Percentiles rank a stretch among this genome's conserved stretches.
These are phyloP conservation scores for Apiotrichum laibachii DNA, from an alignment of 1,284 basidiomycete genomes.

Conservation along the genomic window DNA sequence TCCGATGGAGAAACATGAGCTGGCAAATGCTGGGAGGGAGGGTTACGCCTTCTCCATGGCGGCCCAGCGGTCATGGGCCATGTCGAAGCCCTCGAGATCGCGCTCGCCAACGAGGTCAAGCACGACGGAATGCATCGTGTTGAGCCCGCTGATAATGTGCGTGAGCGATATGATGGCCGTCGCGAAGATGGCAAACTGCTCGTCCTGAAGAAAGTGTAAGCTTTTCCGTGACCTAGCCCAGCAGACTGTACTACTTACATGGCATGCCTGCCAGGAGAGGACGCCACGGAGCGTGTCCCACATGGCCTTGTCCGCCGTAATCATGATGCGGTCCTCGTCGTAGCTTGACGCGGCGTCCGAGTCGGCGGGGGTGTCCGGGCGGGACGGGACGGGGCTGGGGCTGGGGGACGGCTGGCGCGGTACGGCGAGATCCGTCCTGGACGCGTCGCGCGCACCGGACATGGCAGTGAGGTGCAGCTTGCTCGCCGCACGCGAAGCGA, in stretches of 20 bases:
- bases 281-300: slow-evolving; percentile 11
- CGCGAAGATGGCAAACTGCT: slow-evolving; percentile 46
- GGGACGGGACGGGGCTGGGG: neutral
- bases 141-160: slow-evolving; percentile 36
- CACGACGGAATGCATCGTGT: slow-evolving; percentile 39
- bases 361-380: neutral
- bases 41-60: neutral
- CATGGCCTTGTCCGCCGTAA: slow-evolving; percentile 1
- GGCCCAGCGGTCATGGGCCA: slow-evolving; percentile 38
- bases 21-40: too few relatives aligned
- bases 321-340: neutral
- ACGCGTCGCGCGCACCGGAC: neutral
- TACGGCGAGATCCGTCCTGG: too few relatives aligned
- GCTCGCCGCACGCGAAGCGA: neutral
- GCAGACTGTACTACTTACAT: slow-evolving; percentile 18
- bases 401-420: neutral
- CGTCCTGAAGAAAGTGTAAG: slow-evolving; percentile 27
- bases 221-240: neutral
- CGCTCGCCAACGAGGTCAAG: slow-evolving; percentile 41
- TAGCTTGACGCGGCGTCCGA: neutral
- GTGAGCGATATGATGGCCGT: slow-evolving; percentile 42
- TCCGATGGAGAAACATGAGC: too few relatives aligned
- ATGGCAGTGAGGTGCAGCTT: too few relatives aligned
- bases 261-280: slow-evolving; percentile 26
- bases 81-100: slow-evolving; percentile 41